These are phyloP conservation scores for Lentinus brumalis DNA, from an alignment of 768 basidiomycete genomes.

Conservation along the genomic window DNA sequence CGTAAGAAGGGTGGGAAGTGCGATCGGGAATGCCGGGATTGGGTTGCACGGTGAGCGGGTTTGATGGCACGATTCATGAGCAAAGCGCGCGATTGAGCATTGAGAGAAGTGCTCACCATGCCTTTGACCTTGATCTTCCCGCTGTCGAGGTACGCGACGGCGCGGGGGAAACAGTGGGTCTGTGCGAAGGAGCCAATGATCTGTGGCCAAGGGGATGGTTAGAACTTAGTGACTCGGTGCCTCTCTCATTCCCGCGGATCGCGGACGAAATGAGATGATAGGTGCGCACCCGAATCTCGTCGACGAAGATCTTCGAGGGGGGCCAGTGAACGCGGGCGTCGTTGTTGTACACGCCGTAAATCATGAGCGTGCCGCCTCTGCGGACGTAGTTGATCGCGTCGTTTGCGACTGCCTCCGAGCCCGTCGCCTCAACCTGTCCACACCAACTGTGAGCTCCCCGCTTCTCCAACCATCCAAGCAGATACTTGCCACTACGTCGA, in stretches of 20 bases:
- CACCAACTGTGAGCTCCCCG: background rate
- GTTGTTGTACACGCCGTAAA: slow-evolving; percentile 91
- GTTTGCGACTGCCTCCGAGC: slow-evolving; percentile 85
- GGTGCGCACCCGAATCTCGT: slow-evolving; percentile 59
- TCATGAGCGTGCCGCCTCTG: slow-evolving; percentile 80
- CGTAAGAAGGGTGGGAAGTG: background rate
- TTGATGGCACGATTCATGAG: background rate
- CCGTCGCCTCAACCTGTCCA: slow-evolving; percentile 62
- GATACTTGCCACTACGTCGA: slow-evolving; percentile 70
- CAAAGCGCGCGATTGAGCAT: background rate
- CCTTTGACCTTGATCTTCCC: slow-evolving; percentile 82
- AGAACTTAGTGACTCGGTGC: too few species aligned
- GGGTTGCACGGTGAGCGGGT: background rate
- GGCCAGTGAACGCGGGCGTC: slow-evolving; percentile 85
- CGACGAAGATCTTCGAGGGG: slow-evolving; percentile 76
- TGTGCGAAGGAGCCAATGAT: slow-evolving; percentile 93
- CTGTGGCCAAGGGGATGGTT: slow-evolving; percentile 34
- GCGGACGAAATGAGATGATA: too few species aligned
- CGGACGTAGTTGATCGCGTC: slow-evolving; percentile 89
- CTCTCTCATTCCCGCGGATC: too few species aligned
- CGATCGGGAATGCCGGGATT: background rate
- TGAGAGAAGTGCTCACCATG: slow-evolving; percentile 51
- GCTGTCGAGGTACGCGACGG: slow-evolving; percentile 85
- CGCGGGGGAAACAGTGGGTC: slow-evolving; percentile 87
- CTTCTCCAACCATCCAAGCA: background rate